These are phyloP conservation scores for Phytophthora melonis DNA, from an alignment of 352 stramenopile species.

Conservation along the genomic window DNA sequence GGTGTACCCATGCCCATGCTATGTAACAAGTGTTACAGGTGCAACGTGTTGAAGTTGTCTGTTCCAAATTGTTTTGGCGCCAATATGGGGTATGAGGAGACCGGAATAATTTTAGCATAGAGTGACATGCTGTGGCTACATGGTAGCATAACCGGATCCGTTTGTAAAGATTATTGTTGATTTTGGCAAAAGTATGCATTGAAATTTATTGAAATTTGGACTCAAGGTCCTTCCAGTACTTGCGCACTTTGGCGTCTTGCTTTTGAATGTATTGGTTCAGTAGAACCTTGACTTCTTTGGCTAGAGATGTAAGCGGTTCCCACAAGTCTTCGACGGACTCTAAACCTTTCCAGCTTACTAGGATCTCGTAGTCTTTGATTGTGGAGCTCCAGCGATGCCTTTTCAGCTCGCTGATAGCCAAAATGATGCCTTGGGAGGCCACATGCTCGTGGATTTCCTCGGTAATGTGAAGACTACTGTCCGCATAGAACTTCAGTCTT, in stretches of 20 bases:
- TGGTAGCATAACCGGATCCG: too few species aligned
- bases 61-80: too few species aligned
- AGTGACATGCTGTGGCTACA: too few species aligned
- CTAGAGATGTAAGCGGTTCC: neutral
- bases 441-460: constrained; percentile 13
- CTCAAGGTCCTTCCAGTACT: neutral
- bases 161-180: too few species aligned
- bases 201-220: too few species aligned
- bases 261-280: neutral
- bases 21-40: too few species aligned
- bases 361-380: neutral
- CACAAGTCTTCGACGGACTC: neutral
- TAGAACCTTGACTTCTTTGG: neutral
- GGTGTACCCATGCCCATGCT: too few species aligned
- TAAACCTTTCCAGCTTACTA: neutral
- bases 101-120: too few species aligned
- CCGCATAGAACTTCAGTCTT: constrained; percentile 15
- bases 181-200: too few species aligned
- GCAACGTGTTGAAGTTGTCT: too few species aligned
- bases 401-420: constrained; percentile 1
- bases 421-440: constrained; percentile 8
- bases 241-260: neutral
- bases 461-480: constrained; percentile 6
- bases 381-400: neutral
- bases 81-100: too few species aligned